Evolutionary conservation across 1,284 basidiomycete species (phyloP).

Genomic region (Microbotryum saponariae): DNA sequence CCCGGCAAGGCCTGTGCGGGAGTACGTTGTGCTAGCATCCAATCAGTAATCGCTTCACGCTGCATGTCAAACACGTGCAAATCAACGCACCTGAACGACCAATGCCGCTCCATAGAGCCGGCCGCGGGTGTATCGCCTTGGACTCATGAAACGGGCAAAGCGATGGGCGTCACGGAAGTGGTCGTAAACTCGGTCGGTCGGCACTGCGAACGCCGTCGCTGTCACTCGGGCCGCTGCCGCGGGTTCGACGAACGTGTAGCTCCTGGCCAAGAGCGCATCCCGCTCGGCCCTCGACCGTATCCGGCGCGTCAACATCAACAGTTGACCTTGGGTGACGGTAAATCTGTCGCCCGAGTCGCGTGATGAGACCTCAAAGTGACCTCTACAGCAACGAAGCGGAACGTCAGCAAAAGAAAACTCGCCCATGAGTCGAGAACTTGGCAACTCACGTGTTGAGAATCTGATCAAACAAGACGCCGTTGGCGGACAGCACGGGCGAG

Average conservation of each 20-base stretch:
- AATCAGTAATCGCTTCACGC: background rate
- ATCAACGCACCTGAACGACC: constrained; percentile 35
- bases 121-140: constrained; percentile 39
- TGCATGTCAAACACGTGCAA: too few relatives aligned
- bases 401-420: background rate
- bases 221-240: constrained; percentile 41
- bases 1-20: constrained; percentile 43
- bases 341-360: constrained; percentile 31
- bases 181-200: constrained; percentile 41
- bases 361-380: constrained; percentile 32
- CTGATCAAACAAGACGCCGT: constrained; percentile 45
- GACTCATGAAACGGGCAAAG: constrained; percentile 41
- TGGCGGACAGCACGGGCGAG: constrained; percentile 15
- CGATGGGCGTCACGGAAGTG: constrained; percentile 42
- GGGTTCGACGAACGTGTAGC: constrained; percentile 45
- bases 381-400: constrained; percentile 26
- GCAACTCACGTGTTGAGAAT: constrained; percentile 44
- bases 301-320: constrained; percentile 44
- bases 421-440: background rate
- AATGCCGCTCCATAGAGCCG: constrained; percentile 43
- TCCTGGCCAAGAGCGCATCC: constrained; percentile 40
- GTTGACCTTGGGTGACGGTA: constrained; percentile 45
- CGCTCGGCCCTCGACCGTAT: constrained; percentile 41
- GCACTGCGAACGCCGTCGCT: constrained; percentile 43
- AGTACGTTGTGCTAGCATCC: too few relatives aligned